Conservation (phyloP, 192 early-diverging fungal genomes). For the Thoreauomyces humboldtii region DNA sequence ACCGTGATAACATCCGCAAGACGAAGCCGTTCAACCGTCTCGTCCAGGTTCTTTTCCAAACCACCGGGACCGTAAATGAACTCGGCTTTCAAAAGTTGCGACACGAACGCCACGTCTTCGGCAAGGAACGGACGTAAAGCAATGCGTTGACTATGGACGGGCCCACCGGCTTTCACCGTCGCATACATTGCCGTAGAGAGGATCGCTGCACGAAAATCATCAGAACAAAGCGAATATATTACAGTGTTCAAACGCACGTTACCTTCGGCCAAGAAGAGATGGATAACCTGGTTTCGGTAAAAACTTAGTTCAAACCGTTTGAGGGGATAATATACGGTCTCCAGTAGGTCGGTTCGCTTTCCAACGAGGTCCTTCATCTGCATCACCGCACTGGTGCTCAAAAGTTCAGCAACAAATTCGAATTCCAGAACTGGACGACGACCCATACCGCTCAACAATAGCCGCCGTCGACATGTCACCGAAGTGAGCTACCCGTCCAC, state of each 20-base stretch:
- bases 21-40: conserved; percentile 58
- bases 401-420: background rate
- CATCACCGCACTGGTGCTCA: conserved; percentile 44
- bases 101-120: conserved; percentile 69
- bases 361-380: conserved; percentile 76
- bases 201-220: too few species aligned
- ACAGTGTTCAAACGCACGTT: too few species aligned
- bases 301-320: conserved; percentile 80
- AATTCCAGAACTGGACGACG: background rate
- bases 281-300: conserved; percentile 80
- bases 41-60: conserved; percentile 62
- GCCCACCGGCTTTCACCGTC: conserved; percentile 73
- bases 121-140: conserved; percentile 50
- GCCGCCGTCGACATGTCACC: conserved; percentile 64
- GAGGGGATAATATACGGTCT: conserved; percentile 76
- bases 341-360: conserved; percentile 71
- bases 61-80: conserved; percentile 77
- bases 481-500: conserved; percentile 78
- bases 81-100: conserved; percentile 72
- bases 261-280: conserved; percentile 58
- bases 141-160: conserved; percentile 65
- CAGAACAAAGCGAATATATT: too few species aligned
- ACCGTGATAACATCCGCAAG: conserved; percentile 42
- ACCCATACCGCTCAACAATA: conserved; percentile 68
- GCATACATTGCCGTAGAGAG: conserved; percentile 74